phyloP scores from a whole-genome alignment of 345 rosid genomes.

The Angophora floribunda region DNA sequence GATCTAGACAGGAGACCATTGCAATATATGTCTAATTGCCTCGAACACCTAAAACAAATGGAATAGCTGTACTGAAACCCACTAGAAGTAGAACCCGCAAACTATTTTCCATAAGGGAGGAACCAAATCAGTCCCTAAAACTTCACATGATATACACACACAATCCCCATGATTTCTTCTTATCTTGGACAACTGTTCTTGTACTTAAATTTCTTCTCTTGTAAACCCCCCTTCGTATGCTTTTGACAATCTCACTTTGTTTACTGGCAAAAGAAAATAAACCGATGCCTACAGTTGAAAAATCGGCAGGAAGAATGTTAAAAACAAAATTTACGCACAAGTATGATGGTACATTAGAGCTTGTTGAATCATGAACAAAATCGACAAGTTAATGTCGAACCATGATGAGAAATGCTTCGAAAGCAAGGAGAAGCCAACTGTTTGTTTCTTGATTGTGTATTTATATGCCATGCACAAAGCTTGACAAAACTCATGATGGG shows the following conservation, averaged over 20 bases:
- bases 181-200: background rate
- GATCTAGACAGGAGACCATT: background rate
- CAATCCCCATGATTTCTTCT: background rate
- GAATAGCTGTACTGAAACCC: too few relatives aligned
- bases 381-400: background rate
- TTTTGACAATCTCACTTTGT: background rate
- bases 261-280: background rate
- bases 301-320: background rate
- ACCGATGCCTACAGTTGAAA: background rate
- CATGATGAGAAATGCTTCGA: background rate
- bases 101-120: background rate
- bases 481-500: background rate
- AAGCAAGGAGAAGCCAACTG: background rate
- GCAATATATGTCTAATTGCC: background rate
- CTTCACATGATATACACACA: background rate
- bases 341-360: background rate
- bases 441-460: background rate
- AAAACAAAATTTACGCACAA: background rate
- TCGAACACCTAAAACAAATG: background rate
- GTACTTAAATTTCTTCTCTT: background rate
- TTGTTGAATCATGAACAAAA: accelerated
- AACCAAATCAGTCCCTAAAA: background rate
- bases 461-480: background rate
- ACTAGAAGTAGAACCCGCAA: background rate
- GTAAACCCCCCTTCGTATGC: background rate